Conservation (phyloP, 2,329 filamentous ascomycete species). For the Coleophoma cylindrospora region DNA sequence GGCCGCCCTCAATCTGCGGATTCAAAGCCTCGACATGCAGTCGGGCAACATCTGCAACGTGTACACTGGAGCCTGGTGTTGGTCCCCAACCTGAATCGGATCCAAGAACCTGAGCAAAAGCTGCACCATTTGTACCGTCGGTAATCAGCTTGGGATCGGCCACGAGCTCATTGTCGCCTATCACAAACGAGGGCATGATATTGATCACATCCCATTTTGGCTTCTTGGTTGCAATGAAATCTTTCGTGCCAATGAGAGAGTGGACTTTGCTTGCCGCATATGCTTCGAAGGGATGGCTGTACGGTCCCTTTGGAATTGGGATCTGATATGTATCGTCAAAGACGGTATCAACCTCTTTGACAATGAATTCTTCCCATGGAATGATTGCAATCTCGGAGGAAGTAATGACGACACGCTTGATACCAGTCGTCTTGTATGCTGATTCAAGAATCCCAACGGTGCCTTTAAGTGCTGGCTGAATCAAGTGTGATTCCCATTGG, state of each 20-base stretch:
- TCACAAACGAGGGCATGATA: conserved; percentile 16
- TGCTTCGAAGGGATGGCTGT: conserved; percentile 18
- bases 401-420: conserved; percentile 39
- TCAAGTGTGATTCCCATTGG: conserved; percentile 26
- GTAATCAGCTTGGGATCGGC: conserved; percentile 10
- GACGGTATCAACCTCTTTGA: conserved; percentile 15
- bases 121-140: conserved; percentile 10
- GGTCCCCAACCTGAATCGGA: conserved; percentile 12
- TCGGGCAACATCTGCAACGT: conserved; percentile 15
- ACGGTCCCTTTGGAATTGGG: conserved; percentile 13
- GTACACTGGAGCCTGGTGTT: conserved; percentile 12
- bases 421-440: conserved; percentile 27
- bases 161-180: conserved; percentile 18
- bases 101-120: conserved; percentile 13
- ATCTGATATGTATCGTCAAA: conserved; percentile 15
- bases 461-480: conserved; percentile 30
- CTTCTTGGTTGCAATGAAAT: conserved; percentile 12
- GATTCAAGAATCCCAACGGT: conserved; percentile 32
- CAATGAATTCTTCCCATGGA: conserved; percentile 14
- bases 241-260: conserved; percentile 18
- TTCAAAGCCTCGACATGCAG: conserved; percentile 17
- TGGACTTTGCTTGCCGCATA: conserved; percentile 26
- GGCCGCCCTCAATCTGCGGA: conserved; percentile 12
- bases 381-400: conserved; percentile 39
- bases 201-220: conserved; percentile 18